Evolutionary conservation across 495 filamentous ascomycete genomes (phyloP).

Genomic region (Neurospora tetraspora): DNA sequence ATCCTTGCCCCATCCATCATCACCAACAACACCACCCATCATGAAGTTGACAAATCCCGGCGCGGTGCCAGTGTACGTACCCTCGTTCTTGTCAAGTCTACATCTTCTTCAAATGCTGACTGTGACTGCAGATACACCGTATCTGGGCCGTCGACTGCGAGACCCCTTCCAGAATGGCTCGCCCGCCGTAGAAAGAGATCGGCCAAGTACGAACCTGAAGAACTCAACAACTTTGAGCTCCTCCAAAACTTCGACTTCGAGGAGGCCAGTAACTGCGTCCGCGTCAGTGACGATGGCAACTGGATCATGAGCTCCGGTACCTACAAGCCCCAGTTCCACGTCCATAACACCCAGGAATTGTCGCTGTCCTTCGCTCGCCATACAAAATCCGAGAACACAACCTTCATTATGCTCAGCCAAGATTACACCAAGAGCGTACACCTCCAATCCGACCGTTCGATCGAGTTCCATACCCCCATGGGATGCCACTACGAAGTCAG

Average conservation of each 20-base stretch:
- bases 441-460: slow-evolving; percentile 78
- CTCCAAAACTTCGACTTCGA: slow-evolving; percentile 98
- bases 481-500: slow-evolving; percentile 83
- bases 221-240: slow-evolving; percentile 85
- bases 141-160: slow-evolving; percentile 79
- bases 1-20: not conserved
- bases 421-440: slow-evolving; percentile 95
- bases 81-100: too few relatives aligned
- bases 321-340: slow-evolving; percentile 95
- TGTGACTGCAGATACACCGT: slow-evolving; percentile 53
- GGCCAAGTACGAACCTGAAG: slow-evolving; percentile 86
- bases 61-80: slow-evolving; percentile 65
- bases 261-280: slow-evolving; percentile 87
- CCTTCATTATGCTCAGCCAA: slow-evolving; percentile 80
- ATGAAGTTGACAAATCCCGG: slow-evolving; percentile 90
- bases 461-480: slow-evolving; percentile 88
- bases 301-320: slow-evolving; percentile 96
- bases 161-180: slow-evolving; percentile 92
- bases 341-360: slow-evolving; percentile 85
- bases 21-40: slow-evolving; percentile 9
- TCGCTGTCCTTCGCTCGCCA: slow-evolving; percentile 89
- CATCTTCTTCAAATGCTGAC: not conserved
- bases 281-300: slow-evolving; percentile 89
- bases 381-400: slow-evolving; percentile 86
- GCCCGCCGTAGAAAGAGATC: slow-evolving; percentile 84